Evolutionary conservation across 2,329 filamentous ascomycete genomes (phyloP).

Genomic region (Teratosphaeria epicoccoides): DNA sequence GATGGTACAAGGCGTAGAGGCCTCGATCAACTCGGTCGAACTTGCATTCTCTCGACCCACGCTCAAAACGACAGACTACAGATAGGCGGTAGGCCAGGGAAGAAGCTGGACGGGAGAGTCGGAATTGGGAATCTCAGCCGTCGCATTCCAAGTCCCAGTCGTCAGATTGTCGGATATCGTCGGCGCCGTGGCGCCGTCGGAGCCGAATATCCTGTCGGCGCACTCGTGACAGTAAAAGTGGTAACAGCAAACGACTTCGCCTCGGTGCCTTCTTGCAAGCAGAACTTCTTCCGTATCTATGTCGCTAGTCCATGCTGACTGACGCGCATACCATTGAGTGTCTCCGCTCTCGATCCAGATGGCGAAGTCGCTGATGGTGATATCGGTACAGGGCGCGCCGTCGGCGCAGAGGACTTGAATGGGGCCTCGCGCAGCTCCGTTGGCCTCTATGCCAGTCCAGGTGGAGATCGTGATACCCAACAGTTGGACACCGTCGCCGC

Average conservation of each 20-base stretch:
- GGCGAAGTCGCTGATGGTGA: constrained; percentile 41
- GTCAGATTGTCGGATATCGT: constrained; percentile 17
- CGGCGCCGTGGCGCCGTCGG: constrained; percentile 28
- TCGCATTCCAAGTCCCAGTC: constrained; percentile 21
- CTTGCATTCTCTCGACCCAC: not conserved
- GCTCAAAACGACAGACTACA: constrained; percentile 7
- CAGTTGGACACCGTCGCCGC: constrained; percentile 43
- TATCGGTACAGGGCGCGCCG: constrained; percentile 41
- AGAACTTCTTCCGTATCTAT: constrained; percentile 28
- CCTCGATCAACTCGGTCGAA: too few relatives aligned
- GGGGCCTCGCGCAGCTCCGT: constrained; percentile 43
- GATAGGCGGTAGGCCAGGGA: constrained; percentile 27
- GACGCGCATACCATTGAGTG: constrained; percentile 35
- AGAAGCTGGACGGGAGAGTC: constrained; percentile 31
- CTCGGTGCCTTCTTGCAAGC: constrained; percentile 29
- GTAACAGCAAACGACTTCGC: constrained; percentile 22
- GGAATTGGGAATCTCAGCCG: constrained; percentile 33
- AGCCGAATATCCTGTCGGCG: constrained; percentile 30
- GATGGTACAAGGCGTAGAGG: too few relatives aligned
- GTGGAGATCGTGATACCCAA: constrained; percentile 44
- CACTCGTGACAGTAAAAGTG: constrained; percentile 26
- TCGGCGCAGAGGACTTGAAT: constrained; percentile 44
- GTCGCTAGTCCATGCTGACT: constrained; percentile 33
- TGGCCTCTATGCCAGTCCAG: constrained; percentile 45
- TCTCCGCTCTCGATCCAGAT: constrained; percentile 43